phyloP scores from a whole-genome alignment of 1,139 yeast species.

The Zhuliangozyma parablackwelliae region DNA sequence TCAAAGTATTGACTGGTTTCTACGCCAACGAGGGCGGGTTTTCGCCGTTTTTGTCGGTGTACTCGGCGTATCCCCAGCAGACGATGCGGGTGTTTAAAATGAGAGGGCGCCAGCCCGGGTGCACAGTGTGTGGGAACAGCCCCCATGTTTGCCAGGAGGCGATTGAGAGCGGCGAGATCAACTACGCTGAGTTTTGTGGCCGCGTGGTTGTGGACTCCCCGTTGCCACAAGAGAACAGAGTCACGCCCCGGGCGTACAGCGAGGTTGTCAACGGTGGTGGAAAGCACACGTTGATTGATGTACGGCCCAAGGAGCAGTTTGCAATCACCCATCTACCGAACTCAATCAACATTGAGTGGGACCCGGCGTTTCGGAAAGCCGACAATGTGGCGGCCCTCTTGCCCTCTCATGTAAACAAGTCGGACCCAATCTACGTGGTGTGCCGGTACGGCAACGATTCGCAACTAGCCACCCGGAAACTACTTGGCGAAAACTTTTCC shows the following conservation, averaged over 20 bases:
- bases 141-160: conserved; percentile 41
- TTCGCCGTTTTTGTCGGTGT: conserved; percentile 65
- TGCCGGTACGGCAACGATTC: conserved; percentile 95
- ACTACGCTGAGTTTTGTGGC: conserved; percentile 79
- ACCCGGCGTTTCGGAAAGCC: conserved; percentile 35
- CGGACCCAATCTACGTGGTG: conserved; percentile 41
- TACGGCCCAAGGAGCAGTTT: conserved; percentile 76
- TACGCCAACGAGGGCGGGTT: conserved; percentile 45
- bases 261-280: conserved; percentile 11
- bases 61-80: conserved; percentile 72
- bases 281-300: conserved; percentile 53
- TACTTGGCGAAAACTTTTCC: conserved; percentile 47
- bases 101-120: conserved; percentile 60
- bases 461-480: conserved; percentile 60
- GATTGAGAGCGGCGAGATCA: conserved; percentile 45
- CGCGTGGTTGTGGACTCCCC: conserved; percentile 34
- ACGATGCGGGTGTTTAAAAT: conserved; percentile 70
- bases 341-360: conserved; percentile 64
- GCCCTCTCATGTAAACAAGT: conserved; percentile 20
- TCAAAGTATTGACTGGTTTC: conserved; percentile 62
- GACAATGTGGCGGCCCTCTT: conserved; percentile 21
- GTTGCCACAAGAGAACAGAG: conserved; percentile 37
- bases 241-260: conserved; percentile 44
- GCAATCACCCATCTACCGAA: conserved; percentile 57
- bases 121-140: conserved; percentile 63